Evolutionary conservation across 1,284 basidiomycete species (phyloP), one percentile per base, ranked within the genome.

Genomic region (Pholiota adiposa): DNA sequence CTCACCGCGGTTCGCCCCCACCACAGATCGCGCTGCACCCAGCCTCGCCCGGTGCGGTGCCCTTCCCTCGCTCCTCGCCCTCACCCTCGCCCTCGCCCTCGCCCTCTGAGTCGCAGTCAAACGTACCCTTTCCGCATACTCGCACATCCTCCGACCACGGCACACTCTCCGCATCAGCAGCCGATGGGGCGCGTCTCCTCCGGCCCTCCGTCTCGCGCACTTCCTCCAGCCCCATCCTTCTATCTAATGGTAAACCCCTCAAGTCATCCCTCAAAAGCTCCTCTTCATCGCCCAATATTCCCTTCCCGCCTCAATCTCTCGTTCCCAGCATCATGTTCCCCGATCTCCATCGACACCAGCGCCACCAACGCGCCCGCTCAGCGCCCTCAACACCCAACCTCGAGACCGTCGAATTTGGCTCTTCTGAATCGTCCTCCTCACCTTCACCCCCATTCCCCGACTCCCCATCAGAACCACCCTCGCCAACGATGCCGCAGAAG

Each of bases 231-330:
- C 70, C 78, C 0, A 77, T 88, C 61, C 71, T 93, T 56, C 83
- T 96, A 34, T 84, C 92, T 21, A 97, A 94, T 65, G 94, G 94
- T 55, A 93, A 94, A 73, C 91, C 94, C 0, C 88, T 98, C 74
- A 95, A 96, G 71, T 86, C 92, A 0, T 93, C 93, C 0, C 83
- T 98, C 67, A 97, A 97, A 73, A 18, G 58, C 38, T 84, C 85
- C 0, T 85, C 86, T 11, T 87, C 86, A 1, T 77, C 82, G 1
- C 84, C 84, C 25, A 76, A 80, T 67, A 80, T 85, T 57, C 73
- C 76, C 2, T 67, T 73, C 43, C 72, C 75, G 0, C 43, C 67
- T 0, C 70, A 71, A 58, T 65, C 67, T 11, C 67, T 71, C 57
- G 62, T 70, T 14, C 68, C 70, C 14, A 68, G 65, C 40, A 63